Base-by-base conservation (phyloP, 306 rosid genomes). In the Gastrolobium bilobum region DNA sequence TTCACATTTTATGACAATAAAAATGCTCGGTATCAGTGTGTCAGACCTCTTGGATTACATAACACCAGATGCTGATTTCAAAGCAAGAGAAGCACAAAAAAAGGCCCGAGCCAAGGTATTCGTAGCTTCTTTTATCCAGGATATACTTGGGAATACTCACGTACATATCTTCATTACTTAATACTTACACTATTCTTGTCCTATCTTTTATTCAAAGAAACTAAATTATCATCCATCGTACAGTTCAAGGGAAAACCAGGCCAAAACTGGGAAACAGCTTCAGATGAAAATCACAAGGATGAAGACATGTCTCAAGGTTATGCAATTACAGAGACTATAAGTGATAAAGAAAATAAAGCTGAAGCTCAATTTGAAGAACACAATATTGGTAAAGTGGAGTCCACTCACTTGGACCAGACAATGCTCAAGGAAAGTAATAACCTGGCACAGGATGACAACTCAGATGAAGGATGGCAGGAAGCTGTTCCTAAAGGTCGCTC, bases 391-490 rank as follows among this genome's bases (percentile, higher is more conserved):
- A 90, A 90, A 75, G 81, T 83, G 40, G 94, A 90, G 77, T 61
- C 91, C 54, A 79, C 56, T 50, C 76, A 59, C 38, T 78, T 86
- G 37, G 95, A 91, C 58, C 89, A 77, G 68, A 59, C 71, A 8
- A 54, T 63, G 33, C 70, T 79, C 44, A 80, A 78, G 34, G 81
- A 84, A 82, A 80, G 68, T 58, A 83, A 78, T 86, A 91, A 88
- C 33, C 46, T 56, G 34, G 70, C 76, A 57, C 89, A 59, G 79
- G 96, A 89, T 71, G 96, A 90, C 77, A 80, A 67, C 83, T 89
- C 93, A 9, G 96, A 88, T 81, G 98, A 85, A 90, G 99, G 98
- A 81, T 95, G 99, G 99, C 99, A 92, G 84, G 99, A 95, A 83
- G 99, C 99, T 62, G 92, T 91, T 81, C 96, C 99, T 29, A 95